Percentiles rank a stretch among this genome's conserved stretches.
phyloP scores from a whole-genome alignment of 768 basidiomycete genomes.

The Amanita rimosa region DNA sequence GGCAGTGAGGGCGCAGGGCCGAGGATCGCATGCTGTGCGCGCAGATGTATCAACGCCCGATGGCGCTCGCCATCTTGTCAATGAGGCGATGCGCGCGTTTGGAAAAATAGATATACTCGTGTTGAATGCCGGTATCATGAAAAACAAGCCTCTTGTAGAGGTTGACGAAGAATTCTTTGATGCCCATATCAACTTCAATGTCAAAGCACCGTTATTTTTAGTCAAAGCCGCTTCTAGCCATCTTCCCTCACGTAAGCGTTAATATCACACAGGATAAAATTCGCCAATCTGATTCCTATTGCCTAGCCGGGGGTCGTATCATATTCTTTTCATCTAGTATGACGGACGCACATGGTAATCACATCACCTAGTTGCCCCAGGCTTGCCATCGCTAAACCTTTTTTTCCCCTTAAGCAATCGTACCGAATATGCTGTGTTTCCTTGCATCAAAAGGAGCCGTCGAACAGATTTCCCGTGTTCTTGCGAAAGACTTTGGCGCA shows the following conservation, averaged over 20 bases:
- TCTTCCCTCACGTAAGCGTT: conserved; percentile 29
- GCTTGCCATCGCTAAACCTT: neutral
- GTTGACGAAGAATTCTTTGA: conserved; percentile 44
- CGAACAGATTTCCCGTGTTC: conserved; percentile 45
- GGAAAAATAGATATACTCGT: conserved; percentile 49
- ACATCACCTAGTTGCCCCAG: neutral
- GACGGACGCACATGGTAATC: conserved; percentile 27
- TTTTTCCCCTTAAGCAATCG: conserved; percentile 20
- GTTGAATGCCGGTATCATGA: conserved; percentile 49
- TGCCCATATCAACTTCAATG: conserved; percentile 39
- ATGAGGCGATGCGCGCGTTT: conserved; percentile 35
- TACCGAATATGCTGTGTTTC: conserved; percentile 39
- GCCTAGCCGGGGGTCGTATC: conserved; percentile 37
- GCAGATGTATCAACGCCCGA: conserved; percentile 38
- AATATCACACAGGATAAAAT: neutral
- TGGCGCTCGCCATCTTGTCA: conserved; percentile 35
- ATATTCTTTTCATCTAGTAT: conserved; percentile 48
- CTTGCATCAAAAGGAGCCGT: conserved; percentile 47
- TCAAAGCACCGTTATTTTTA: conserved; percentile 49
- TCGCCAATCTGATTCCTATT: neutral
- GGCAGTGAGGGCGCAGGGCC: conserved; percentile 30
- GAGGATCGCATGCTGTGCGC: conserved; percentile 36
- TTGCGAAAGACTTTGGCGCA: conserved; percentile 46
- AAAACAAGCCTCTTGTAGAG: conserved; percentile 33
- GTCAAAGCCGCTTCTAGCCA: conserved; percentile 32